Evolutionary conservation across 2,329 filamentous ascomycete species (phyloP), one percentile per base, ranked within the genome.

Genomic region (Colletotrichum sp.): DNA sequence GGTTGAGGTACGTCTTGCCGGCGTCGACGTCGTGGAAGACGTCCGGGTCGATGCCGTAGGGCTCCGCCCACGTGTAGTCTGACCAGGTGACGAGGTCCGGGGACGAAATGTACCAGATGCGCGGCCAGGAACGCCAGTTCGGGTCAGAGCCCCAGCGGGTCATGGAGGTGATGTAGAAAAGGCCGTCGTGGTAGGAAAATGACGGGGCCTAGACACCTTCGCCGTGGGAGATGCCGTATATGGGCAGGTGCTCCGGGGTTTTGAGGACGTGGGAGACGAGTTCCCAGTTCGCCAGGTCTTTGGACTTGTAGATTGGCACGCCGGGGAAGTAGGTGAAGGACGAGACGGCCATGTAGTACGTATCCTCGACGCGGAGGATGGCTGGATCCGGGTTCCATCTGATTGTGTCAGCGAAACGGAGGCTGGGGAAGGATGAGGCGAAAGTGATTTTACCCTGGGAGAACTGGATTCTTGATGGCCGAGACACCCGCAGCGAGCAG

Each of bases 251-350:
- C 8, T 48, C 44, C 3, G 74, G 71, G 13, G 71, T 68, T 22
- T 76, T 69, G 22, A 73, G 59, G 6, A 65, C 71, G 34, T 69
- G 70, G 5, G 65, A 74, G 7, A 61, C 60, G 34, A 76, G 65
- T 22, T 74, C 65, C 71, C 71, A 74, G 36, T 67, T 67, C 6
- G 48, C 65, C 6, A 71, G 79, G 68, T 85, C 82, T 30, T 81
- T 81, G 8, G 83, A 85, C 25, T 81, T 80, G 69, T 82, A 82
- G 44, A 83, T 81, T 64, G 89, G 88, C 1, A 86, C 83, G 30
- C 91, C 90, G 0, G 91, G 86, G 78, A 92, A 92, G 13, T 91
- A 87, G 79, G 92, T 91, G 65, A 77, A 66, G 32, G 68, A 68
- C 9, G 68, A 69, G 22, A 65, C 59, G 57, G 68, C 64, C 65